Evolutionary conservation across 192 early-diverging fungal species (phyloP).

Genomic region (Lobosporangium transversale): DNA sequence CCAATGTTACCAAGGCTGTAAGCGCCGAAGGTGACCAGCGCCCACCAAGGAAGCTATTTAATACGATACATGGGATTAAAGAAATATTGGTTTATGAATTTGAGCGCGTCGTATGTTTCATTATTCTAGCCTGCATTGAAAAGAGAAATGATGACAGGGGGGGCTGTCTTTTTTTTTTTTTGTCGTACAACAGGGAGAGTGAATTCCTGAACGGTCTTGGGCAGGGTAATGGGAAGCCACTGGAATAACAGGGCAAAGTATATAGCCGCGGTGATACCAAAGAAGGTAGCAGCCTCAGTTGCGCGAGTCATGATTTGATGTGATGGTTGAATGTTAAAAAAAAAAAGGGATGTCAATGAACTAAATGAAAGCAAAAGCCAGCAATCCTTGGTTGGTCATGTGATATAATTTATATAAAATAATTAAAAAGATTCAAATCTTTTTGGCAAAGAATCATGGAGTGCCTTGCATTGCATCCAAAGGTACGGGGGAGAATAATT

Average conservation of each 20-base stretch:
- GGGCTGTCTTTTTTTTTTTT: too few species aligned
- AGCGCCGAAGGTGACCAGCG: constrained; percentile 84
- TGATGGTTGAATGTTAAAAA: constrained; percentile 14
- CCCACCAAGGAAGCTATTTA: constrained; percentile 79
- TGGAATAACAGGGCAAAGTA: constrained; percentile 59
- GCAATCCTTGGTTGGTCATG: not conserved
- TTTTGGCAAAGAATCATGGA: too few species aligned
- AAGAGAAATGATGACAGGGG: too few species aligned
- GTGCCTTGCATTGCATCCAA: constrained; percentile 23
- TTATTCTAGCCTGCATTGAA: too few species aligned
- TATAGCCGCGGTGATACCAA: constrained; percentile 52
- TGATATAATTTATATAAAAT: constrained; percentile 14
- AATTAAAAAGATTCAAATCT: too few species aligned
- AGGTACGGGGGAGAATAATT: not conserved
- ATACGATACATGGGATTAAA: not conserved
- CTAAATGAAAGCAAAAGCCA: too few species aligned
- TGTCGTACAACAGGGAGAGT: constrained; percentile 65
- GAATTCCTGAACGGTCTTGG: constrained; percentile 58
- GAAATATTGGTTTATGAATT: not conserved
- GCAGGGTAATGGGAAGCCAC: constrained; percentile 55
- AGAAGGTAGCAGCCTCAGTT: constrained; percentile 58
- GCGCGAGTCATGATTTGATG: constrained; percentile 59
- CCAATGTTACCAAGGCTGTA: constrained; percentile 91
- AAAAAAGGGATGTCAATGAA: not conserved
- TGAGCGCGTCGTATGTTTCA: not conserved